A percentile compares a stretch with the other conserved stretches of the same genome.
Evolutionary conservation across 2,329 filamentous ascomycete species (phyloP).

Genomic region (Chaetomiaceae sp.): DNA sequence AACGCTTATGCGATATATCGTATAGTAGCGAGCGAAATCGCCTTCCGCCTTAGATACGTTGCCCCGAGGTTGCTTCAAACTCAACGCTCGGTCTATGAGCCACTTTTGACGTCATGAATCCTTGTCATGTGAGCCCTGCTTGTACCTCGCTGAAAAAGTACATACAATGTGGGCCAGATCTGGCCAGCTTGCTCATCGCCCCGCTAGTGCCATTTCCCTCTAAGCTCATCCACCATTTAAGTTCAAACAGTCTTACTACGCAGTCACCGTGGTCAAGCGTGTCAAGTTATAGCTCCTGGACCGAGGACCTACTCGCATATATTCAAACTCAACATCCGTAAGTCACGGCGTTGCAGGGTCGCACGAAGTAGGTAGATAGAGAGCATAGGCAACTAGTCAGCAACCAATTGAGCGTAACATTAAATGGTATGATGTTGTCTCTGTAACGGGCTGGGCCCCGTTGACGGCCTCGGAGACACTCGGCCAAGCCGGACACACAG

Average conservation of each 20-base stretch:
- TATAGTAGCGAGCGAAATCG: not conserved
- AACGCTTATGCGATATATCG: slow-evolving; percentile 51
- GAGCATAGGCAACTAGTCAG: no score
- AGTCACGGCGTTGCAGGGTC: no score
- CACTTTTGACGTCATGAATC: not conserved
- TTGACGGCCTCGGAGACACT: no score
- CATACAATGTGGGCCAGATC: not conserved
- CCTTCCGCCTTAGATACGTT: not conserved
- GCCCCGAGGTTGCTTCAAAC: not conserved
- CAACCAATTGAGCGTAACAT: no score
- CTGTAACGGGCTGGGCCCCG: no score
- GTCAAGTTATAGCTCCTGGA: no score
- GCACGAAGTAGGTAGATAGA: no score
- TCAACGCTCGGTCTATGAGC: not conserved
- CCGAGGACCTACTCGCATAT: no score
- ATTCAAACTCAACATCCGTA: no score
- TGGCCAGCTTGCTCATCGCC: not conserved
- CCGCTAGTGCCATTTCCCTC: not conserved
- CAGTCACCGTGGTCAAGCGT: no score
- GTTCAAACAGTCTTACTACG: not conserved
- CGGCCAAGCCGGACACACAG: no score
- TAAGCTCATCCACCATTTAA: not conserved
- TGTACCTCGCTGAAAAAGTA: not conserved
- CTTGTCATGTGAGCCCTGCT: not conserved
- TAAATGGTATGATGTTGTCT: no score